These are phyloP conservation scores for Psilocybe tampanensis DNA, from an alignment of 768 basidiomycete species.

Conservation along the genomic window DNA sequence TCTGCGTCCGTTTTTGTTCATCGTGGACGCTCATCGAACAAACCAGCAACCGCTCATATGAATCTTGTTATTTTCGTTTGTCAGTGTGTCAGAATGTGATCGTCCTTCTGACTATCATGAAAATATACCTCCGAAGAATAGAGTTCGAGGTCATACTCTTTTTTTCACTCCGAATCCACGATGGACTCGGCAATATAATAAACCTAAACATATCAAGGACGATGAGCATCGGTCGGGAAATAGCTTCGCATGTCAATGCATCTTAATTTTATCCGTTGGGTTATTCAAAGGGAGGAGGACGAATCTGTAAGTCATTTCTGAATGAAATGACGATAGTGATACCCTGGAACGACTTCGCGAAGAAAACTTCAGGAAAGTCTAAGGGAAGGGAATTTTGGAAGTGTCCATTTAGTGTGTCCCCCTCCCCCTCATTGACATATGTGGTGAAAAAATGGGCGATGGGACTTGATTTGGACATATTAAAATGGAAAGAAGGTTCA, in stretches of 20 bases:
- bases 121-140: neutral
- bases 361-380: neutral
- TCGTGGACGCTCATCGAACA: neutral
- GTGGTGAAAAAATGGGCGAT: neutral
- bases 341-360: conserved; percentile 1
- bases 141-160: neutral
- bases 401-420: neutral
- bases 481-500: conserved; percentile 12
- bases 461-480: conserved; percentile 11
- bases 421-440: no score
- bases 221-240: neutral
- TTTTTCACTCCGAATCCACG: neutral
- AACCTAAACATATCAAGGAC: neutral
- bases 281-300: neutral
- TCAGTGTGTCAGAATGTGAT: neutral
- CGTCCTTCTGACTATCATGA: no score
- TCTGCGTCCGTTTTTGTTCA: neutral
- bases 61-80: neutral
- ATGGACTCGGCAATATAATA: conserved; percentile 1
- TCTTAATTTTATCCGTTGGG: neutral
- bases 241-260: neutral
- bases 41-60: neutral
- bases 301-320: no score
- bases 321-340: neutral
- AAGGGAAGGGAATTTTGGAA: neutral